phyloP scores from a whole-genome alignment of 441 rosid species.

The Gossypium gossypioides region DNA sequence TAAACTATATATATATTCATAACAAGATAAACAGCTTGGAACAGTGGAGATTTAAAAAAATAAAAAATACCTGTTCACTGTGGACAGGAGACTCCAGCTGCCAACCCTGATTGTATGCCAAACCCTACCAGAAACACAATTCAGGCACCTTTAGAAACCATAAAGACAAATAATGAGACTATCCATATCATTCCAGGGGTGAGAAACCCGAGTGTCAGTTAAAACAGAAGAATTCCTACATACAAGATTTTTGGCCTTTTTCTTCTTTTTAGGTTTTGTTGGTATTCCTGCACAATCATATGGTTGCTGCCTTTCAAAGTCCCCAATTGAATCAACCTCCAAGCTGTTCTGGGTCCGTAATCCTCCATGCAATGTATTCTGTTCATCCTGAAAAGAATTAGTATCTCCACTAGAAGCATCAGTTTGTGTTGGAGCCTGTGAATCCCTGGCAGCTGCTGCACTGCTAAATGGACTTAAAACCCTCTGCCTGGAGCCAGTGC shows the following conservation, averaged over 20 bases:
- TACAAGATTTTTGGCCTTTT: slow-evolving; percentile 61
- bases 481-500: slow-evolving; percentile 89
- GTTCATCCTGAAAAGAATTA: slow-evolving; percentile 90
- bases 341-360: slow-evolving; percentile 58
- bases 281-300: slow-evolving; percentile 77
- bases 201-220: slow-evolving; percentile 3
- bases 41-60: slow-evolving; percentile 8
- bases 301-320: slow-evolving; percentile 59
- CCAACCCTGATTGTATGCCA: slow-evolving; percentile 80
- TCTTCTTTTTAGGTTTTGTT: slow-evolving; percentile 75
- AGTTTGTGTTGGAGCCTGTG: slow-evolving; percentile 49
- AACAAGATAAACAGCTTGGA: not conserved
- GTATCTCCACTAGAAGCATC: slow-evolving; percentile 99
- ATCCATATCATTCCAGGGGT: slow-evolving; percentile 7
- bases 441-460: slow-evolving; percentile 44
- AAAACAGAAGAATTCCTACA: slow-evolving; percentile 23
- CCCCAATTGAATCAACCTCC: slow-evolving; percentile 78
- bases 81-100: slow-evolving; percentile 50
- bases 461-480: slow-evolving; percentile 50
- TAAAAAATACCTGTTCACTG: slow-evolving; percentile 55
- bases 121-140: slow-evolving; percentile 50
- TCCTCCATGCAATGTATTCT: slow-evolving; percentile 74
- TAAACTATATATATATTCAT: not conserved
- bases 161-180: slow-evolving; percentile 7
- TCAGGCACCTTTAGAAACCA: slow-evolving; percentile 17